Evolutionary conservation across 768 basidiomycete genomes (phyloP).

Genomic region (Tricholoma hemisulphureum): DNA sequence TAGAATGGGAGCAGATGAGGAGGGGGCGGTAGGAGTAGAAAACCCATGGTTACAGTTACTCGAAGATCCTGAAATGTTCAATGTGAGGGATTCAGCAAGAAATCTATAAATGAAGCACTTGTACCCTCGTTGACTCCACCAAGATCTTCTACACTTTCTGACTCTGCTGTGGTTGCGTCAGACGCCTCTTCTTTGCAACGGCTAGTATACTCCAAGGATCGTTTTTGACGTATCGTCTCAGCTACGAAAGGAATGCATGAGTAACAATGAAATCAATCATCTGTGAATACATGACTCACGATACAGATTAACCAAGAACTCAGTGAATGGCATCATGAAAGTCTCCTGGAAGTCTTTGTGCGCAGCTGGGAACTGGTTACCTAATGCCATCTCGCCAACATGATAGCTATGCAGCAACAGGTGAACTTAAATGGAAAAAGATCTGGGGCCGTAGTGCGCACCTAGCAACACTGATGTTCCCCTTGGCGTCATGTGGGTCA

Average conservation of each 20-base stretch:
- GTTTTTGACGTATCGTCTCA: background rate
- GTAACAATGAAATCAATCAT: background rate
- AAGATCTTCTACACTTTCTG: background rate
- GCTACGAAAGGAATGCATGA: background rate
- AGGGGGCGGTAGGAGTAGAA: background rate
- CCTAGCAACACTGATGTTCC: conserved; percentile 7
- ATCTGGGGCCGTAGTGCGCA: background rate
- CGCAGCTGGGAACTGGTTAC: background rate
- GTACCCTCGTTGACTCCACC: background rate
- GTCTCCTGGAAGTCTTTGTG: conserved; percentile 4
- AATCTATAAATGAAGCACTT: background rate
- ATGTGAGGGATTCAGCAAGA: background rate
- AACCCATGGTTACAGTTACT: background rate
- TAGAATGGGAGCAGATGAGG: background rate
- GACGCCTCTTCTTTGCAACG: background rate
- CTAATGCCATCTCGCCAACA: background rate
- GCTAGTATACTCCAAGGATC: background rate
- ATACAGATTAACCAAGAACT: conserved; percentile 3
- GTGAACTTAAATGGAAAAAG: background rate
- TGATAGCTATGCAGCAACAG: background rate
- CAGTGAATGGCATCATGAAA: conserved; percentile 4
- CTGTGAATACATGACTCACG: background rate
- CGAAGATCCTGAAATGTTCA: background rate
- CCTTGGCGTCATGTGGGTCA: background rate
- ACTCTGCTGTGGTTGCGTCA: background rate